These are phyloP conservation scores for Eruca vesicaria DNA, from an alignment of 441 rosid genomes.

Conservation along the genomic window DNA sequence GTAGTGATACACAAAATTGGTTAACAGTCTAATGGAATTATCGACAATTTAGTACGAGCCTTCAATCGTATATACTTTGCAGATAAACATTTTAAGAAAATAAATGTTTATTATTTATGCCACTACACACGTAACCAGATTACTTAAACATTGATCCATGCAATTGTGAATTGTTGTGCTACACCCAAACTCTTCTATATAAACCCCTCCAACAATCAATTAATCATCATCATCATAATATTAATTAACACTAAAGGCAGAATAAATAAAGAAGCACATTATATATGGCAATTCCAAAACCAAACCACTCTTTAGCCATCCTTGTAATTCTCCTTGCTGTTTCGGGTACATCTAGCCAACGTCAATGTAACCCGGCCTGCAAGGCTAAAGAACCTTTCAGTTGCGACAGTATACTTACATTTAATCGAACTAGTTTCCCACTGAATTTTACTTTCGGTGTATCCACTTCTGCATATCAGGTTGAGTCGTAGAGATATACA, in stretches of 20 bases:
- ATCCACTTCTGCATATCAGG: slow-evolving; percentile 19
- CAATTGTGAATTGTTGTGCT: not conserved
- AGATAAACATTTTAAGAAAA: not conserved
- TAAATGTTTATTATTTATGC: not conserved
- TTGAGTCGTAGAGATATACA: not conserved
- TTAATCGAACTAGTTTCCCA: slow-evolving; percentile 5
- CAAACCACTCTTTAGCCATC: slow-evolving; percentile 5
- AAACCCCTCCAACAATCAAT: not conserved
- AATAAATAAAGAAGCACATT: not conserved
- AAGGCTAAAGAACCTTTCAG: slow-evolving; percentile 13
- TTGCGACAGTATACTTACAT: slow-evolving; percentile 1
- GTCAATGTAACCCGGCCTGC: not conserved
- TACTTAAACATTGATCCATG: not conserved
- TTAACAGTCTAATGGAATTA: too few relatives aligned
- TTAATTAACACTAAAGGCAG: not conserved
- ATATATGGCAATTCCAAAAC: slow-evolving; percentile 9
- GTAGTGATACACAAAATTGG: too few relatives aligned
- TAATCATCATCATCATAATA: not conserved
- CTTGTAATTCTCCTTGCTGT: not conserved
- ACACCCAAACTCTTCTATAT: slow-evolving; percentile 1
- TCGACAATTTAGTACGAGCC: too few relatives aligned
- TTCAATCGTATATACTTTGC: too few relatives aligned
- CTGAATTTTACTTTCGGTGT: slow-evolving; percentile 10
- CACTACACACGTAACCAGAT: not conserved
- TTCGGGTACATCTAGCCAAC: not conserved